Evolutionary conservation across 2,329 filamentous ascomycete genomes (phyloP).

Genomic region (Colletotrichum sp.): DNA sequence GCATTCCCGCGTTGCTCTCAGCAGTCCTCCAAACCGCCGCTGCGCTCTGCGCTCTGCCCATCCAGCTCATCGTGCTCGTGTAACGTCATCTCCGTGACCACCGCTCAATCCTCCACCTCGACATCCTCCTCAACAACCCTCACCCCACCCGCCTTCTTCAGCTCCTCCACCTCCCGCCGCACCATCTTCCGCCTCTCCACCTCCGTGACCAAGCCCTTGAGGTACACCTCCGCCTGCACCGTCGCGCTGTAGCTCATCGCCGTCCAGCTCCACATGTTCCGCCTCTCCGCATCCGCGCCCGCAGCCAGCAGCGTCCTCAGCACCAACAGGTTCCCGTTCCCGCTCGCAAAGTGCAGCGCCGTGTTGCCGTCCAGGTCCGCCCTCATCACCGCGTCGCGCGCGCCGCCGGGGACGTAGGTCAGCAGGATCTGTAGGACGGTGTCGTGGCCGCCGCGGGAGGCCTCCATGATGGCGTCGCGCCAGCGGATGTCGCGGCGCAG

Average conservation of each 20-base stretch:
- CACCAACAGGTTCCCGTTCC: slow-evolving; percentile 79
- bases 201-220: slow-evolving; percentile 77
- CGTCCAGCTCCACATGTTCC: slow-evolving; percentile 82
- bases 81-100: background rate
- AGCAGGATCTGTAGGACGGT: slow-evolving; percentile 69
- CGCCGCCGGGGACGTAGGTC: slow-evolving; percentile 63
- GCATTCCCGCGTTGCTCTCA: background rate
- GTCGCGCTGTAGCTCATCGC: slow-evolving; percentile 84
- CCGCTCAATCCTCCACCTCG: slow-evolving; percentile 33
- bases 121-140: slow-evolving; percentile 45
- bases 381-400: slow-evolving; percentile 56
- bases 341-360: slow-evolving; percentile 84
- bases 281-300: slow-evolving; percentile 74
- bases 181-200: slow-evolving; percentile 64
- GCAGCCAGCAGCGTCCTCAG: slow-evolving; percentile 78
- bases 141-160: slow-evolving; percentile 44
- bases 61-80: background rate
- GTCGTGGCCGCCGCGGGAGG: slow-evolving; percentile 64
- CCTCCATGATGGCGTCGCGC: slow-evolving; percentile 75
- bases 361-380: slow-evolving; percentile 81
- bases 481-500: slow-evolving; percentile 70
- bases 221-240: slow-evolving; percentile 83
- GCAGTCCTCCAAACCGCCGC: background rate
- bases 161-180: slow-evolving; percentile 40
- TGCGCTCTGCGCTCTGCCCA: background rate